phyloP scores from a whole-genome alignment of 306 rosid genomes.

The Quillaja saponaria region DNA sequence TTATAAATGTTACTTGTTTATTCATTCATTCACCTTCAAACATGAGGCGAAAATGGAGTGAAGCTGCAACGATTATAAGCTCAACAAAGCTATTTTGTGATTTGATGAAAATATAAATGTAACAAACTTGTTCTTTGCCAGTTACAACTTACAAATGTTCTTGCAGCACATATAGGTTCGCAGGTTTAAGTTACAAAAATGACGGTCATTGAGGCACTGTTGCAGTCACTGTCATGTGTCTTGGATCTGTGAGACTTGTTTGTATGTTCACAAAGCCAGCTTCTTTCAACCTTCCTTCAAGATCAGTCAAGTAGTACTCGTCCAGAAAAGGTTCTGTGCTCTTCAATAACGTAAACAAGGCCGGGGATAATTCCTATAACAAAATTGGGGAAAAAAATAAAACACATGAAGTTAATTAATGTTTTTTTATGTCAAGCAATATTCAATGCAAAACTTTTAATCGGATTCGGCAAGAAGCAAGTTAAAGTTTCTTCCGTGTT shows the following conservation, averaged over 20 bases:
- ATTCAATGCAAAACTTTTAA: too few relatives aligned
- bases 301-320: conserved; percentile 61
- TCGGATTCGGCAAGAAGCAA: too few relatives aligned
- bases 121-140: too few relatives aligned
- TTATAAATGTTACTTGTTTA: too few relatives aligned
- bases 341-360: conserved; percentile 57
- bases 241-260: conserved; percentile 57
- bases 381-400: neutral
- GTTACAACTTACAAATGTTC: too few relatives aligned
- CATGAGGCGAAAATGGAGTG: too few relatives aligned
- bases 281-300: conserved; percentile 50
- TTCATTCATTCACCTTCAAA: too few relatives aligned
- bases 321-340: conserved; percentile 69
- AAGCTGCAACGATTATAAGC: too few relatives aligned
- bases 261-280: conserved; percentile 53
- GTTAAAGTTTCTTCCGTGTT: neutral
- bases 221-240: conserved; percentile 58
- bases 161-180: too few relatives aligned
- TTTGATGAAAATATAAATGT: too few relatives aligned
- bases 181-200: too few relatives aligned
- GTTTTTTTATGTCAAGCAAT: conserved; percentile 12
- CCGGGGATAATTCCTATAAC: conserved; percentile 60
- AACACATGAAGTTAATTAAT: conserved; percentile 11
- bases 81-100: too few relatives aligned
- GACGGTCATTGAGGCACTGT: conserved; percentile 56